These are phyloP conservation scores for Hypoxylon sp. DNA, from an alignment of 2,329 filamentous ascomycete species.

Conservation along the genomic window DNA sequence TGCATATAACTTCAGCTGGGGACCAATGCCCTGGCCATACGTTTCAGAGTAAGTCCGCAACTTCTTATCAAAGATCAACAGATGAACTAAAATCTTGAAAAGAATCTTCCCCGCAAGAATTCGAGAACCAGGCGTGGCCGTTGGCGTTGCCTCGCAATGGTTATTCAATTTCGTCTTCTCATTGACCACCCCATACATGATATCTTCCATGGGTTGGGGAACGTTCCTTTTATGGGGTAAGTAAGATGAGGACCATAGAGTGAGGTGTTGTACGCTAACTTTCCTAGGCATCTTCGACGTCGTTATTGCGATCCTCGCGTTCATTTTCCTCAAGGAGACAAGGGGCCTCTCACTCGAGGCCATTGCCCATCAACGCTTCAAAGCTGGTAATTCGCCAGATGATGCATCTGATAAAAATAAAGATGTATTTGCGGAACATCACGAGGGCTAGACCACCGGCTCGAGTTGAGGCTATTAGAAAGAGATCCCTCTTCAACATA, in stretches of 20 bases:
- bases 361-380: conserved; percentile 55
- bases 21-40: conserved; percentile 66
- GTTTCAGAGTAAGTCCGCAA: conserved; percentile 57
- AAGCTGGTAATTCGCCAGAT: conserved; percentile 34
- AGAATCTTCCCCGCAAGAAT: conserved; percentile 65
- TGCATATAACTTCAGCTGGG: conserved; percentile 66
- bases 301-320: conserved; percentile 61
- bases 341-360: conserved; percentile 78
- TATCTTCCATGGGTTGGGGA: conserved; percentile 62
- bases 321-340: conserved; percentile 75
- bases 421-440: conserved; percentile 31
- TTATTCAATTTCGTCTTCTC: conserved; percentile 66
- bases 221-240: conserved; percentile 64
- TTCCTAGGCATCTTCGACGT: conserved; percentile 57
- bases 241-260: background rate
- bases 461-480: background rate
- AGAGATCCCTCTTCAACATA: background rate
- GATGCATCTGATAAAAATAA: conserved; percentile 32
- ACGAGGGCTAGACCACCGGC: conserved; percentile 15
- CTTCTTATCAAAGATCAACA: background rate
- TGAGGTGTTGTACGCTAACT: background rate
- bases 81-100: conserved; percentile 23
- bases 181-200: conserved; percentile 65
- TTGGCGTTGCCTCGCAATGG: conserved; percentile 65
- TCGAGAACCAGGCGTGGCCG: conserved; percentile 63